Percentiles rank a stretch among this genome's conserved stretches.
phyloP scores from a whole-genome alignment of 805 yeast genomes.

The Deakozyma indianensis region DNA sequence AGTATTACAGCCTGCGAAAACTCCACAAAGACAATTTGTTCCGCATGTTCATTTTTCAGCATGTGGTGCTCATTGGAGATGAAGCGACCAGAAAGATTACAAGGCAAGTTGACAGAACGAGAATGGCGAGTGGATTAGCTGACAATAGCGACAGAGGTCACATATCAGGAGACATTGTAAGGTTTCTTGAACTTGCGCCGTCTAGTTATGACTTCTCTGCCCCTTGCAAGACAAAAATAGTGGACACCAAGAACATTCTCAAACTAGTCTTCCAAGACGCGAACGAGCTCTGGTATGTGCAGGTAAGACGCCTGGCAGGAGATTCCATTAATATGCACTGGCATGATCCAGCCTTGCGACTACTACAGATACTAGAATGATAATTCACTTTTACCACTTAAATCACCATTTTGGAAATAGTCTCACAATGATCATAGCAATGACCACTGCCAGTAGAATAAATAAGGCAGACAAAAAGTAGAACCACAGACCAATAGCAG shows the following conservation, averaged over 20 bases:
- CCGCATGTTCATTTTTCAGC: background rate
- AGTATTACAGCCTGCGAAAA: background rate
- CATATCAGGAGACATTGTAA: background rate
- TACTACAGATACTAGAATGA: background rate
- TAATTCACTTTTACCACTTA: background rate
- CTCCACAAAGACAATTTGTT: background rate
- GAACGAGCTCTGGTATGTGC: background rate
- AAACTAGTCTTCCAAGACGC: background rate
- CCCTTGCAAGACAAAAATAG: background rate
- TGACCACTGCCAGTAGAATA: slow-evolving; percentile 18
- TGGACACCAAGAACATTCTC: background rate
- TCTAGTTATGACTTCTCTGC: background rate
- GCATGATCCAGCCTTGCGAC: background rate
- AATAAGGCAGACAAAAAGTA: slow-evolving; percentile 23
- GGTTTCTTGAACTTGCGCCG: background rate
- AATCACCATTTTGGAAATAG: slow-evolving; percentile 24
- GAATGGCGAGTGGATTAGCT: background rate
- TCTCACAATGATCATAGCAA: slow-evolving; percentile 22
- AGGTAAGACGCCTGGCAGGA: background rate
- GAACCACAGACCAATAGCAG: slow-evolving; percentile 27
- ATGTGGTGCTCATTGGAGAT: background rate
- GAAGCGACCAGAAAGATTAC: background rate
- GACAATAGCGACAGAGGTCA: background rate
- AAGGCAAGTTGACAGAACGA: background rate
- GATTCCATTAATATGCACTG: background rate